Percentiles rank a stretch among this genome's conserved stretches.
Evolutionary conservation across 257 asterid species (phyloP).

Genomic region (Hygrophila difformis): DNA sequence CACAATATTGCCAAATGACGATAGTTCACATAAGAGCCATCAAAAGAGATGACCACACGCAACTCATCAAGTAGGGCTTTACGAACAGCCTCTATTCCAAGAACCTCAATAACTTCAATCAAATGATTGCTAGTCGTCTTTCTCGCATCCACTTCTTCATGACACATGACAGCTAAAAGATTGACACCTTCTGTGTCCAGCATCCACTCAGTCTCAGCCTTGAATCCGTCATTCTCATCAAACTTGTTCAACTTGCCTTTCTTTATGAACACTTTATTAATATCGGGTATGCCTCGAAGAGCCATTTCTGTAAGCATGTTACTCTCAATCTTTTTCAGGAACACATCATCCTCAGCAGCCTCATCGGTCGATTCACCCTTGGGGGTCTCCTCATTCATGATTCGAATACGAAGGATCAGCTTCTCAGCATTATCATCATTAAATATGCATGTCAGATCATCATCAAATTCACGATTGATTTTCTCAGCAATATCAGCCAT

Average conservation of each 20-base stretch:
- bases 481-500: slow-evolving; percentile 99
- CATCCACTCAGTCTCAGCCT: slow-evolving; percentile 95
- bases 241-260: slow-evolving; percentile 68
- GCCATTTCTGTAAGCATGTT: slow-evolving; percentile 99
- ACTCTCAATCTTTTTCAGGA: slow-evolving; percentile 91
- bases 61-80: slow-evolving; percentile 84
- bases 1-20: slow-evolving; percentile 93
- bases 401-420: slow-evolving; percentile 94
- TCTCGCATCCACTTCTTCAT: slow-evolving; percentile 83
- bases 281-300: slow-evolving; percentile 97
- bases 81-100: slow-evolving; percentile 97
- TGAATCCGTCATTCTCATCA: slow-evolving; percentile 72
- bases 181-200: slow-evolving; percentile 96
- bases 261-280: slow-evolving; percentile 92
- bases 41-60: slow-evolving; percentile 96
- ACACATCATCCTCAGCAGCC: slow-evolving; percentile 96
- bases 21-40: slow-evolving; percentile 95
- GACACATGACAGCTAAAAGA: slow-evolving; percentile 89
- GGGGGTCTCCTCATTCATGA: slow-evolving; percentile 96
- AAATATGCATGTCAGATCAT: slow-evolving; percentile 85
- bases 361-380: slow-evolving; percentile 85
- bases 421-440: slow-evolving; percentile 97
- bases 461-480: slow-evolving; percentile 85
- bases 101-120: slow-evolving; percentile 94
- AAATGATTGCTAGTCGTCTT: slow-evolving; percentile 95